A percentile compares a stretch with the other conserved stretches of the same genome.
Evolutionary conservation across 2,329 filamentous ascomycete genomes (phyloP).

Genomic region (Colletotrichum costaricense): DNA sequence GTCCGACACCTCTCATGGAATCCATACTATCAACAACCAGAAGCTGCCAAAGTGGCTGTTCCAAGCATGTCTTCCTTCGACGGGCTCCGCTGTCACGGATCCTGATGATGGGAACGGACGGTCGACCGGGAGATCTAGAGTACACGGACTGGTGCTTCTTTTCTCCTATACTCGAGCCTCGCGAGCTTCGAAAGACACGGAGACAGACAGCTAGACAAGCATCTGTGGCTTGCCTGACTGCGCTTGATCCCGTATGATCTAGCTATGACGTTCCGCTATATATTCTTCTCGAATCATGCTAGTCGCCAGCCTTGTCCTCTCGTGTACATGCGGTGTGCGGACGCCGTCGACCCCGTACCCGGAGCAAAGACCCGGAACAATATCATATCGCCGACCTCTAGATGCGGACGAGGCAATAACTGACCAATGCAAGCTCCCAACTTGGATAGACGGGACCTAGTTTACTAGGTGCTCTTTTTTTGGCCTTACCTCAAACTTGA

Average conservation of each 20-base stretch:
- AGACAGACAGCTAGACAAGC: constrained; percentile 3
- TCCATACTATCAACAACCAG: neutral
- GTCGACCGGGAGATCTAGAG: constrained; percentile 20
- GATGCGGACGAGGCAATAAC: constrained; percentile 20
- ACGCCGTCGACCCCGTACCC: constrained; percentile 15
- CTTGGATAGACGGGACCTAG: neutral
- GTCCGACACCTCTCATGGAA: neutral
- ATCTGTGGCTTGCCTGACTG: neutral
- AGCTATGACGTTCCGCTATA: constrained; percentile 12
- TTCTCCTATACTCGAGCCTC: neutral
- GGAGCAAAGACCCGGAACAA: constrained; percentile 13
- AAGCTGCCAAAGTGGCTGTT: neutral
- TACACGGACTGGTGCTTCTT: constrained; percentile 23
- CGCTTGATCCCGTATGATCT: neutral
- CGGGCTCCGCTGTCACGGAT: constrained; percentile 28
- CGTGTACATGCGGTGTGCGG: neutral
- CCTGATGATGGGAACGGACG: constrained; percentile 28
- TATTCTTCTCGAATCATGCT: constrained; percentile 13
- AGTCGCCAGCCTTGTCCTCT: constrained; percentile 17
- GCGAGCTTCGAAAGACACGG: neutral
- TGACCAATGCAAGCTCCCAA: constrained; percentile 8
- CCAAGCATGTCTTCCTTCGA: constrained; percentile 11
- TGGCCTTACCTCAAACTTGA: constrained; percentile 30
- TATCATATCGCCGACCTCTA: constrained; percentile 22
- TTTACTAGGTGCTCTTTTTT: constrained; percentile 16